These are phyloP conservation scores for Podospora fimiseda DNA, from an alignment of 495 filamentous ascomycete species.

Conservation along the genomic window DNA sequence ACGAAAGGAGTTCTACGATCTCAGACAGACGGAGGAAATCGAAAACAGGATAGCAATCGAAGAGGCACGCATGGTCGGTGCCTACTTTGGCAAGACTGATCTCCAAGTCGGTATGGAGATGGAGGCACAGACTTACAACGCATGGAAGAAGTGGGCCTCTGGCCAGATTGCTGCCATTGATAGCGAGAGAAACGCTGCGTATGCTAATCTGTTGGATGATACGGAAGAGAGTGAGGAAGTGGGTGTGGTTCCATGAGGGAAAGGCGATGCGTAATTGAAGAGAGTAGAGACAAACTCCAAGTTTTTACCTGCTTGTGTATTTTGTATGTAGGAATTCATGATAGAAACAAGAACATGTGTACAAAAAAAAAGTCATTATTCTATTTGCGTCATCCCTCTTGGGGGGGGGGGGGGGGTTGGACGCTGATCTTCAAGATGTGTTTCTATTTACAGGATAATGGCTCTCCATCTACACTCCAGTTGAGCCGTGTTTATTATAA, in stretches of 20 bases:
- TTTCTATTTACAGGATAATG: no score
- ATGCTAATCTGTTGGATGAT: conserved; percentile 21
- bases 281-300: background rate
- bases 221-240: conserved; percentile 7
- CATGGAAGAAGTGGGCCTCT: conserved; percentile 77
- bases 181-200: conserved; percentile 43
- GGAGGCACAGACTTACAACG: conserved; percentile 69
- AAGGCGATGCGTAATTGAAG: background rate
- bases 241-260: conserved; percentile 10
- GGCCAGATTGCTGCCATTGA: conserved; percentile 37
- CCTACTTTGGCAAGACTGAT: conserved; percentile 70
- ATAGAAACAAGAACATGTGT: background rate
- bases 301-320: background rate
- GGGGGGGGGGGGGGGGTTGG: background rate
- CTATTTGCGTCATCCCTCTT: background rate
- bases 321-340: conserved; percentile 8
- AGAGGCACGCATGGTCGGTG: conserved; percentile 79
- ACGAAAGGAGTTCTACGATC: conserved; percentile 81
- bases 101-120: conserved; percentile 73
- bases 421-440: no score
- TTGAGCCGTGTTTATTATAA: no score
- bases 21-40: conserved; percentile 76
- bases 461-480: no score
- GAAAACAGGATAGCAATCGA: conserved; percentile 78
- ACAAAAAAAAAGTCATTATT: background rate